Evolutionary conservation across 768 basidiomycete genomes (phyloP).

Genomic region (Lactarius hatsudake): DNA sequence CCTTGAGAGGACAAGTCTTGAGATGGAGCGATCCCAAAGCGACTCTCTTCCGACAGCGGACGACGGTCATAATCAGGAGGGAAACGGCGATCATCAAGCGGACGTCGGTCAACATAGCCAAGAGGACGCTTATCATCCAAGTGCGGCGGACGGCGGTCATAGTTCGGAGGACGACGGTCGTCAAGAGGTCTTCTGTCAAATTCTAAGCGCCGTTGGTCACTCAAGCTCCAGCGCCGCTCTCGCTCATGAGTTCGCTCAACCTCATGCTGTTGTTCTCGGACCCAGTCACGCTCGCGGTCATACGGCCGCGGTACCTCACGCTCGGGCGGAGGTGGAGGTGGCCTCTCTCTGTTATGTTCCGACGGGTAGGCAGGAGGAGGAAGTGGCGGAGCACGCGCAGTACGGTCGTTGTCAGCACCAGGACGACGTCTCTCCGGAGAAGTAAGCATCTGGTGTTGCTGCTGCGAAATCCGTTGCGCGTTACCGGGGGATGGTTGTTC

Average conservation of each 20-base stretch:
- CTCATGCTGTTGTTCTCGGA: constrained; percentile 38
- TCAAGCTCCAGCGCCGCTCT: constrained; percentile 38
- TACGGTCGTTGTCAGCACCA: constrained; percentile 26
- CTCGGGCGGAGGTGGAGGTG: constrained; percentile 29
- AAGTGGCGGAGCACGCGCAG: constrained; percentile 17
- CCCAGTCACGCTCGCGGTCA: constrained; percentile 36
- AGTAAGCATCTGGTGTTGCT: constrained; percentile 1
- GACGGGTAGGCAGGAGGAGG: constrained; percentile 30
- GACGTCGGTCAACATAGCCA: constrained; percentile 18
- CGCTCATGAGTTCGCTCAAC: constrained; percentile 25
- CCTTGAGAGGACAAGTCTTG: constrained; percentile 1
- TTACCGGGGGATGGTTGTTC: constrained; percentile 1
- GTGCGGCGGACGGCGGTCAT: constrained; percentile 19
- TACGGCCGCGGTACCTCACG: constrained; percentile 33
- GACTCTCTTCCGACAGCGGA: constrained; percentile 18
- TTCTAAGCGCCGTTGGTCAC: constrained; percentile 35
- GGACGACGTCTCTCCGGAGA: constrained; percentile 17
- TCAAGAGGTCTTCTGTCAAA: constrained; percentile 42
- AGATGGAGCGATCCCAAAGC: constrained; percentile 23
- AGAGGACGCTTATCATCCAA: constrained; percentile 29
- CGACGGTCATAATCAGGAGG: constrained; percentile 25
- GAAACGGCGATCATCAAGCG: constrained; percentile 8
- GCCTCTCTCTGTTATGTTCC: constrained; percentile 25
- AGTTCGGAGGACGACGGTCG: constrained; percentile 36
- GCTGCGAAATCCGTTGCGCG: not conserved